phyloP scores from a whole-genome alignment of 345 rosid species.

The Euphorbia tirucalli region DNA sequence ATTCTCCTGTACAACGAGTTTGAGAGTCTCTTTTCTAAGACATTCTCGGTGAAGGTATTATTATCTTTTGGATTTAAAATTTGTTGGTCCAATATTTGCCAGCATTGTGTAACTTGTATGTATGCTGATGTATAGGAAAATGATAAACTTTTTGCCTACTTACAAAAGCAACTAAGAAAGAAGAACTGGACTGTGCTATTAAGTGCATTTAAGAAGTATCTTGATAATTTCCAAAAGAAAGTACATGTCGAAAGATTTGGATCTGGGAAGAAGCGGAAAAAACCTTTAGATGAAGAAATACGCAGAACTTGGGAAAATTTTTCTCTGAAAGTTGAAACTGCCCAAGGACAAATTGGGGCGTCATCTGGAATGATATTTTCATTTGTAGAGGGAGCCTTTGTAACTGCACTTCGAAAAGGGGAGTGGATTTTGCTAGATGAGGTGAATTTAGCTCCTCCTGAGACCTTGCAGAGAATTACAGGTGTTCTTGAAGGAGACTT shows the following conservation, averaged over 20 bases:
- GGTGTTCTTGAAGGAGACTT: constrained; percentile 93
- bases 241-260: constrained; percentile 28
- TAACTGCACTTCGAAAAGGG: constrained; percentile 82
- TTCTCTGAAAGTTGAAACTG: constrained; percentile 50
- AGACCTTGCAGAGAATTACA: constrained; percentile 79
- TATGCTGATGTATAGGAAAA: constrained; percentile 48
- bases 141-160: constrained; percentile 32
- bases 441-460: constrained; percentile 93
- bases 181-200: constrained; percentile 65
- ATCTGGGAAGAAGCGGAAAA: constrained; percentile 68
- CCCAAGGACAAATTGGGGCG: constrained; percentile 48
- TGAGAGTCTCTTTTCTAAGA: constrained; percentile 50
- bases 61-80: neutral
- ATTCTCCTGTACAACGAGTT: constrained; percentile 71
- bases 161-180: constrained; percentile 40
- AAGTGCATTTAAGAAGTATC: constrained; percentile 42
- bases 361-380: constrained; percentile 85
- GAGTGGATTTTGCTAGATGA: constrained; percentile 97
- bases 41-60: constrained; percentile 50
- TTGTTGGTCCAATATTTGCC: constrained; percentile 1
- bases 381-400: constrained; percentile 95
- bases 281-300: constrained; percentile 40
- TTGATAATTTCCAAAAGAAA: constrained; percentile 27
- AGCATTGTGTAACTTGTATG: constrained; percentile 24
- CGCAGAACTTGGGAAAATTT: constrained; percentile 51